Base-by-base conservation (phyloP, 768 basidiomycete species). In the Cyathus striatus region DNA sequence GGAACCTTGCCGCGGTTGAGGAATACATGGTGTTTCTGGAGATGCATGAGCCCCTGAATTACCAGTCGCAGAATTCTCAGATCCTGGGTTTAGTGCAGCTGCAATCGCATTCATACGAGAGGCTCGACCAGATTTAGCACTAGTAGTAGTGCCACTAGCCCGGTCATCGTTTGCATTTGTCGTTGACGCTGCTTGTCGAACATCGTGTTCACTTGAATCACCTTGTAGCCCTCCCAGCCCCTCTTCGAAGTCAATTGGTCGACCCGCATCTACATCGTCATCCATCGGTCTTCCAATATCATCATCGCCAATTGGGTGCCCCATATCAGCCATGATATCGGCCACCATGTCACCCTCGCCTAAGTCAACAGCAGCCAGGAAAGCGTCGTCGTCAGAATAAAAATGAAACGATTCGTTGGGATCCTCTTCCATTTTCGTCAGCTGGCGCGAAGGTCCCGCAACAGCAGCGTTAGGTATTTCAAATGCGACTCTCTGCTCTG, bases 341-440 rank as follows among this genome's bases (percentile, higher is more conserved):
- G 65, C 65, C 24, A 77, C 59, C 0, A 73, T 49, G 17, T 36
- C 20, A 18, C 64, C 65, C 16, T 73, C 73, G 1, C 66, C 70
- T 10, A 79, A 57, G 45, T 80, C 79, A 18, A 81, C 68, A 7
- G 68, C 59, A 16, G 83, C 82, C 25, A 82, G 64, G 51, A 86
- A 74, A 2, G 71, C 79, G 41, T 80, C 84, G 41, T 87, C 86
- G 30, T 89, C 82, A 1, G 82, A 83, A 43, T 68, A 65, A 49
- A 79, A 73, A 9, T 67, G 65, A 48, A 74, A 81, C 0, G 70
- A 72, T 3, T 71, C 71, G 26, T 66, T 61, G 23, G 26, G 21
- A 4, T 48, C 49, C 23, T 26, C 36, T 23, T 55, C 54, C 12
- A 34, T 20, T 41, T 50, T 50, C 1, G 51, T 23, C 40, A 26